Evolutionary conservation across 345 rosid species (phyloP), one percentile per base, ranked within the genome.

Genomic region (Carallia pectinifolia): DNA sequence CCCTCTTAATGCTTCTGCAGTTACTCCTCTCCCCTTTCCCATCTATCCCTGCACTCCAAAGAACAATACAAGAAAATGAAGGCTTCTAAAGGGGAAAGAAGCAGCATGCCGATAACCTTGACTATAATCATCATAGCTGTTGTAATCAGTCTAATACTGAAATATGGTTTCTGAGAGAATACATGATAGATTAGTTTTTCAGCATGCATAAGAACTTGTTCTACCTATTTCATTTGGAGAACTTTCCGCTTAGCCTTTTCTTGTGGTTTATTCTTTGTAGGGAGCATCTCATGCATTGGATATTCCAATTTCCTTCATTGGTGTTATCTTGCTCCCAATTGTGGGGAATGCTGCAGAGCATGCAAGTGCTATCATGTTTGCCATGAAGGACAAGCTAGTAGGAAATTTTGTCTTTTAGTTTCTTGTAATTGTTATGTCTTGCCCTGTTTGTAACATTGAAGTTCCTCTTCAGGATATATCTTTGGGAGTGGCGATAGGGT

Each of bases 321-420:
- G 98, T 72, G 97, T 94, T 55, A 91, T 91, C 77, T 78, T 94
- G 83, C 98, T 94, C 69, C 98, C 98, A 50, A 91, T 93, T 68
- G 97, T 94, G 53, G 98, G 98, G 56, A 94, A 94, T 72, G 98
- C 98, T 16, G 97, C 97, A 1, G 98, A 94, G 83, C 98, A 91
- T 74, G 90, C 97, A n/a, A 88, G 98, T 67, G 96, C 98, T 17
- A 86, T 94, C 54, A 91, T 91, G 93, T 91, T 94, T 68, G 98
- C 97, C 52, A 90, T 91, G 96, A 91, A 94, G 82, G 93, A 91
- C 80, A 94, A 94, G 82, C 92, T 94, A 68, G 98, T 94, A 87
- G 61, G 85, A 60, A 68, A 19, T 58, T 36, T 18, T 64, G 7
- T 53, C 31, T 13, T 56, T 50, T 30, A 13, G 5, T 64, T 50